Percentiles rank a stretch among this genome's conserved stretches.
Evolutionary conservation across 176 grass and related monocot genomes (phyloP).

Genomic region (Avena eriantha): DNA sequence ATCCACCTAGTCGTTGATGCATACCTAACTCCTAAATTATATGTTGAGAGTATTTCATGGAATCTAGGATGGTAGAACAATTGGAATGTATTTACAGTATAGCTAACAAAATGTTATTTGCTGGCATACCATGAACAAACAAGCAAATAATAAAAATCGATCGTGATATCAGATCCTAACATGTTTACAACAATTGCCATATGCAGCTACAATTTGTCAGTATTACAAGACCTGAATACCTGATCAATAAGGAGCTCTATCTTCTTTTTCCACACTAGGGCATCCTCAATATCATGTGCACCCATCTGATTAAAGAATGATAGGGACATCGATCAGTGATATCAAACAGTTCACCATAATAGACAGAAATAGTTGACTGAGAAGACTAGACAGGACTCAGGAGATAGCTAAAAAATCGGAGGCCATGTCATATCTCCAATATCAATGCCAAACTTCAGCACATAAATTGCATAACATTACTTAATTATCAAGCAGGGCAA

Average conservation of each 20-base stretch:
- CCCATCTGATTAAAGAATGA: slow-evolving; percentile 72
- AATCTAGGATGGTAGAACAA: slow-evolving; percentile 24
- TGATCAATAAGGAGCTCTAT: slow-evolving; percentile 92
- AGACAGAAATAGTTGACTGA: not conserved
- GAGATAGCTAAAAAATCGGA: not conserved
- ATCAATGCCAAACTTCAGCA: not conserved
- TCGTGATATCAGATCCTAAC: not conserved
- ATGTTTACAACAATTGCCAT: slow-evolving; percentile 27
- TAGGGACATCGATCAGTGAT: slow-evolving; percentile 8
- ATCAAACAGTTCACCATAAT: slow-evolving; percentile 6
- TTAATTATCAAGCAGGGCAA: not conserved
- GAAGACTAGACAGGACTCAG: not conserved
- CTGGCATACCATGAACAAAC: not conserved
- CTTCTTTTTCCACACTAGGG: slow-evolving; percentile 84
- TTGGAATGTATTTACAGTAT: not conserved
- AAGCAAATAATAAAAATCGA: slow-evolving; percentile 21
- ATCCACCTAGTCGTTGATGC: slow-evolving; percentile 4
- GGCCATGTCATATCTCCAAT: not conserved
- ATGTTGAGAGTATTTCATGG: not conserved
- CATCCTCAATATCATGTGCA: slow-evolving; percentile 76
- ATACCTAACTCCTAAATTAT: not conserved
- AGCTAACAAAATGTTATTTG: slow-evolving; percentile 10
- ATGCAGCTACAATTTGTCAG: slow-evolving; percentile 4
- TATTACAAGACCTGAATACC: slow-evolving; percentile 78
- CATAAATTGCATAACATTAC: not conserved